phyloP scores from a whole-genome alignment of 2,329 filamentous ascomycete genomes.

The Aspergillus udagawae region DNA sequence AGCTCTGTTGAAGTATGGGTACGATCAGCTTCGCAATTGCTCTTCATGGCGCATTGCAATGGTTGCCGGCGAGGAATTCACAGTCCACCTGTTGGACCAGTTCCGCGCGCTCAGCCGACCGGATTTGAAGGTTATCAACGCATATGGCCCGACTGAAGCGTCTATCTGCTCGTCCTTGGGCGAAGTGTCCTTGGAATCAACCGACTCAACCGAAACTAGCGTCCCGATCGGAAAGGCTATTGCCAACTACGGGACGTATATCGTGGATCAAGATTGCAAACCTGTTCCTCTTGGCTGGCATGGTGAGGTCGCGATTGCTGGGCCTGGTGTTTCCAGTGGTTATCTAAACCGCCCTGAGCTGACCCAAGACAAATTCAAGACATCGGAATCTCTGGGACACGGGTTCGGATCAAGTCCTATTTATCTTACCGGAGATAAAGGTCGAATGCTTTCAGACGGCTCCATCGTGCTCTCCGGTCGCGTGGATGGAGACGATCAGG shows the following conservation, averaged over 20 bases:
- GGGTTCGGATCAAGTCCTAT: neutral
- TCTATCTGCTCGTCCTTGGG: constrained; percentile 5
- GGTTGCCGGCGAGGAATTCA: constrained; percentile 5
- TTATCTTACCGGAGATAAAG: constrained; percentile 8
- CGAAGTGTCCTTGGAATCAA: neutral
- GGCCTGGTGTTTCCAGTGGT: constrained; percentile 3
- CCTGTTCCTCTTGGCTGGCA: constrained; percentile 6
- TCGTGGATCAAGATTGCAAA: constrained; percentile 1
- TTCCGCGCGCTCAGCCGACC: constrained; percentile 1
- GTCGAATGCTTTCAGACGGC: constrained; percentile 5
- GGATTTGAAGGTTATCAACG: constrained; percentile 3
- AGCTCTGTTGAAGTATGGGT: constrained; percentile 4
- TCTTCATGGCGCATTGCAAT: constrained; percentile 5
- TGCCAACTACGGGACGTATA: constrained; percentile 6
- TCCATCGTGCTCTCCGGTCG: constrained; percentile 6
- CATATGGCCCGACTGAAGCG: constrained; percentile 6
- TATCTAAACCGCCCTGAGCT: constrained; percentile 3
- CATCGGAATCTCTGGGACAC: neutral
- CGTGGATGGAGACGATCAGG: constrained; percentile 6
- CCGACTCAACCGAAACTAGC: neutral
- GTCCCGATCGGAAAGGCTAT: constrained; percentile 5
- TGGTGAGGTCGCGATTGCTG: constrained; percentile 6
- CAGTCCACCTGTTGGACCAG: constrained; percentile 2
- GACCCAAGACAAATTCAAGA: constrained; percentile 1
- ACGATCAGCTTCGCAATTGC: constrained; percentile 3